Evolutionary conservation across 192 early-diverging fungal genomes (phyloP), one percentile per base, ranked within the genome.

Genomic region (Backusella westeae): DNA sequence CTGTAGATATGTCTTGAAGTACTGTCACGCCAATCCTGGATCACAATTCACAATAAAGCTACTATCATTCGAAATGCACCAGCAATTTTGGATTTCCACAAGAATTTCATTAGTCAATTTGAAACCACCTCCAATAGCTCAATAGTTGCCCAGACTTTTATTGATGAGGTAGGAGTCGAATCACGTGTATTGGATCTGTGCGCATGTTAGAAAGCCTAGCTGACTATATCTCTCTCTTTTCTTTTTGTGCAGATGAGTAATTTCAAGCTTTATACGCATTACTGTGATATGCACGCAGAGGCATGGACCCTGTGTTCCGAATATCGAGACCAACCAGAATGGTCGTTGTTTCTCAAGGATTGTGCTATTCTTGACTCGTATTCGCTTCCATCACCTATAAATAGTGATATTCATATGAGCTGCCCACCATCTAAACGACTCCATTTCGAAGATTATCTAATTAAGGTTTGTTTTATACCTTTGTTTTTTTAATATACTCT

Each of bases 371-470:
- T 23, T 29, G 56, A 77, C 12, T 41, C 35, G 63, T 65, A 74
- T 34, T 23, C 38, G 59, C 34, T 63, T 71, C 41, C 49, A 56
- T 53, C 56, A 53, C 59, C 29, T 29, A 19, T 19, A 6, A 34
- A 4, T 52, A 66, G 63, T 41, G 65, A 67, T 71, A 56, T 32
- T 67, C 36, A 19, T 71, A 42, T 32, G 42, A 26, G 34, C 17
- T 46, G 35, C 32, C 23, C 46, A 35, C 35, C 41, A 36, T 29
- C n/a, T 29, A 79, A 73, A 15, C 70, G 68, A 14, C 39, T 82
- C 9, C 81, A 78, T 67, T 82, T 82, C 34, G 77, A 77, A 46
- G 81, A 82, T 56, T 82, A 82, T 69, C 23, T 82, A 46, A 82
- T 82, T 4, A 82, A 82, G 69, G 81, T 78, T 69, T 34, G 34